Evolutionary conservation across 2,329 filamentous ascomycete genomes (phyloP).

Genomic region (Exophiala phaeomuriformis): DNA sequence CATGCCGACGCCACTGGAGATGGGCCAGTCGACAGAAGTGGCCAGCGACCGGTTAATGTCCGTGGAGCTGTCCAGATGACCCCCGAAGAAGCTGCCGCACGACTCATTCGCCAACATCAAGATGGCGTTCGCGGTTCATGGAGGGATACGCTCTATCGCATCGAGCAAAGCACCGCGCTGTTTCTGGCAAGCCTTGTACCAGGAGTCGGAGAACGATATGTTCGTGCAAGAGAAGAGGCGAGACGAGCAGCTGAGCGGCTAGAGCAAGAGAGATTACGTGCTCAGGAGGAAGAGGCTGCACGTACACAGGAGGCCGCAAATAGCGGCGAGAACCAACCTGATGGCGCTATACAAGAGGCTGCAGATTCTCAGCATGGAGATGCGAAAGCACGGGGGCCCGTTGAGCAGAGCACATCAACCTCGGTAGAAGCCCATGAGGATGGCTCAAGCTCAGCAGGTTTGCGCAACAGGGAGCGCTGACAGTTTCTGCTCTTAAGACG

Average conservation of each 20-base stretch:
- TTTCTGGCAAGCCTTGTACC: constrained; percentile 57
- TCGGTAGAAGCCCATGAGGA: not conserved
- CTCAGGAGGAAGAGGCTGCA: constrained; percentile 13
- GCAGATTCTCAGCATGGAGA: not conserved
- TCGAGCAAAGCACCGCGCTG: constrained; percentile 53
- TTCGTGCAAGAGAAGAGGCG: constrained; percentile 49
- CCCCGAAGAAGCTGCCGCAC: constrained; percentile 25
- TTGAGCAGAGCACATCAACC: not conserved
- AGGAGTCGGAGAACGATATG: constrained; percentile 55
- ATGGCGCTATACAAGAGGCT: not conserved
- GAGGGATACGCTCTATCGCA: constrained; percentile 26
- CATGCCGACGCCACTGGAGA: not conserved
- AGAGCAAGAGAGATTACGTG: constrained; percentile 22
- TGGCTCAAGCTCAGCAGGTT: not conserved
- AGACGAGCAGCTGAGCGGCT: constrained; percentile 28
- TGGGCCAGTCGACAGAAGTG: not conserved
- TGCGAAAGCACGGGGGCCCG: not conserved
- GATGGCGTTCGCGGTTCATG: constrained; percentile 17
- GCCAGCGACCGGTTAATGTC: constrained; percentile 15
- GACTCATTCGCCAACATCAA: constrained; percentile 23
- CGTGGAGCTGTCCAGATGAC: constrained; percentile 20
- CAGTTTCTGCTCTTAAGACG: not conserved
- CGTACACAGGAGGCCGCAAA: not conserved
- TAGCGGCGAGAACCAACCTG: not conserved
- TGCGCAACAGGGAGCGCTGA: not conserved